Percentiles rank a stretch among this genome's conserved stretches.
phyloP scores from a whole-genome alignment of 805 yeast genomes.

The Hanseniaspora thailandica region DNA sequence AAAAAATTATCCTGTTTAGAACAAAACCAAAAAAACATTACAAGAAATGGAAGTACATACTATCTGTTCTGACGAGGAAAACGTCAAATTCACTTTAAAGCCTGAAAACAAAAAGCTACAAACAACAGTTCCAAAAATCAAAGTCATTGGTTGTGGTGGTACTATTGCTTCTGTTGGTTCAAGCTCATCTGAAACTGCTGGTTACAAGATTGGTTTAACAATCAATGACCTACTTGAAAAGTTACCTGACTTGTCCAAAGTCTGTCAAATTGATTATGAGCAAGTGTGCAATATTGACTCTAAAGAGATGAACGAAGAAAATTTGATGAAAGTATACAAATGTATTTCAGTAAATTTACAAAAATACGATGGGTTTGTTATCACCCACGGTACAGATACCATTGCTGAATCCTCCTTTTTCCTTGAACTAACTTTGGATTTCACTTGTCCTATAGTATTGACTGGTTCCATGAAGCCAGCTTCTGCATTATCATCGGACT shows the following conservation, averaged over 20 bases:
- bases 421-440: conserved; percentile 37
- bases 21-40: background rate
- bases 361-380: conserved; percentile 46
- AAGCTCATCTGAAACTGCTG: conserved; percentile 40
- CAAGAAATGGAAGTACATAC: conserved; percentile 28
- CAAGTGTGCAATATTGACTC: conserved; percentile 54
- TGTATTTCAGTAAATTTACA: conserved; percentile 37
- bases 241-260: conserved; percentile 44
- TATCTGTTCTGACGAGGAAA: conserved; percentile 27
- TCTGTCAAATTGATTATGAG: conserved; percentile 49
- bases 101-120: conserved; percentile 3
- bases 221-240: conserved; percentile 40
- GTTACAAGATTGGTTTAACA: conserved; percentile 42
- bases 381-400: conserved; percentile 64
- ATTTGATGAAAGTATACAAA: conserved; percentile 36
- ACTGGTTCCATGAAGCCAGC: conserved; percentile 71
- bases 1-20: background rate
- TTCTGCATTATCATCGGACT: conserved; percentile 58
- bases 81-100: conserved; percentile 24
- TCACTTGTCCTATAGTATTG: conserved; percentile 47
- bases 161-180: conserved; percentile 47
- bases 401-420: conserved; percentile 59
- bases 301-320: conserved; percentile 40
- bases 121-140: conserved; percentile 28
- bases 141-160: conserved; percentile 48